Base-by-base conservation (phyloP, 139 green algal genomes). In the Chlamydomonas schloesseri region DNA sequence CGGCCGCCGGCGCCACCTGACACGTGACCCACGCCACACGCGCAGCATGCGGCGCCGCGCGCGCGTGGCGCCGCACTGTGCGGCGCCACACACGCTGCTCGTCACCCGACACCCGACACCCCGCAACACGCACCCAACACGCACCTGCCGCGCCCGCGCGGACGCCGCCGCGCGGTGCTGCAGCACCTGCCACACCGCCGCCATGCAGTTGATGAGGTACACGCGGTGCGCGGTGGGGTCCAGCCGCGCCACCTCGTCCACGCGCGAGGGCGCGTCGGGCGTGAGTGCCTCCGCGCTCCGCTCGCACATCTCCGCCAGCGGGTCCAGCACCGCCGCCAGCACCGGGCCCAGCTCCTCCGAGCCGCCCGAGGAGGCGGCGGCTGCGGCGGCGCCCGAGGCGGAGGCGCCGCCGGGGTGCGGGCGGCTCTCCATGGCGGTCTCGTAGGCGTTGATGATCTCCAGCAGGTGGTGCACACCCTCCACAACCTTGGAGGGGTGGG, bases 191-290 rank as follows among this genome's bases (percentile, higher is more conserved):
- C 80, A 86, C 33, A 95, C 83, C 1, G 89, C 88, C 29, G 89
- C 64, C 28, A 97, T 68, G 91, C 94, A 97, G 91, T 98, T 98
- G 77, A 97, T 87, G 3, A 96, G 42, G 90, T 94, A 98, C 23
- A 96, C 83, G 37, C 47, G 81, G 71, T 93, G 92, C 4, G 94
- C 90, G 11, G 76, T 74, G 36, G 93, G 94, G 82, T 94, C 91
- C 76, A 96, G 60, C 28, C 90, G 89, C 18, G 62, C 47, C 24
- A 73, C 53, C 81, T 89, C 81, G 47, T 95, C 93, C 67, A 96
- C 88, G 36, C 92, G 82, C 0, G 88, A 87, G 21, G 93, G 83
- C 28, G 89, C 88, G 33, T 90, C 73, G 0, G 90, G 86, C 42
- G 84, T 91, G 23, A 97, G 91, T 5, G 90, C 82, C 74, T 94